These are phyloP conservation scores for Carex pumila DNA, from an alignment of 176 grass and related monocot genomes.

Conservation along the genomic window DNA sequence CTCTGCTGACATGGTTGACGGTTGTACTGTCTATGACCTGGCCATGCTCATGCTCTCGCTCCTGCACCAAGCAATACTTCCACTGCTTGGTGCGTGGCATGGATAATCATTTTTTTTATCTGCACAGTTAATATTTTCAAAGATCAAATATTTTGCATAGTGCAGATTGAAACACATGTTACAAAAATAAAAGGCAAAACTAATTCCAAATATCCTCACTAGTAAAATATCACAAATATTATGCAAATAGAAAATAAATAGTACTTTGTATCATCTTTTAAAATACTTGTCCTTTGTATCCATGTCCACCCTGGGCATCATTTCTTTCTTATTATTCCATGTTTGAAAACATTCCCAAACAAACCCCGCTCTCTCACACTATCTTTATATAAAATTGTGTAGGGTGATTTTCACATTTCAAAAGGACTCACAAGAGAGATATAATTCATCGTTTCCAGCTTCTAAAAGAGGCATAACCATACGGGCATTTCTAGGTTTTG, in stretches of 20 bases:
- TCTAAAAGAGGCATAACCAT: neutral
- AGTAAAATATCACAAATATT: neutral
- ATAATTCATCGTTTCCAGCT: neutral
- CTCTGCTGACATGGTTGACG: too few species aligned
- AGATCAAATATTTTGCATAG: neutral
- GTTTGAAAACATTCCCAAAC: neutral
- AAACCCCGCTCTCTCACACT: neutral
- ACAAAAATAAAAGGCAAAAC: neutral
- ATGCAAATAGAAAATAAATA: neutral
- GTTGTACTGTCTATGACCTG: too few species aligned
- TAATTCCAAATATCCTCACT: neutral
- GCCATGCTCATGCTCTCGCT: too few species aligned
- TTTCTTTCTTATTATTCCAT: neutral
- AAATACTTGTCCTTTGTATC: neutral
- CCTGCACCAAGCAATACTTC: too few species aligned
- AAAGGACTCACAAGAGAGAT: neutral
- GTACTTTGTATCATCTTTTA: neutral
- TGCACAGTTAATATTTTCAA: slow-evolving; percentile 6
- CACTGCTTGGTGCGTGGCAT: too few species aligned
- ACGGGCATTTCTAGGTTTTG: neutral
- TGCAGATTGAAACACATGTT: neutral
- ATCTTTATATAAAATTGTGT: neutral
- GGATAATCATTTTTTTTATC: neutral
- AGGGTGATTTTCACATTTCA: neutral
- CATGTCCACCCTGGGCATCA: neutral